These are phyloP conservation scores for Pseudozyma pruni DNA, from an alignment of 1,284 basidiomycete genomes.

Conservation along the genomic window DNA sequence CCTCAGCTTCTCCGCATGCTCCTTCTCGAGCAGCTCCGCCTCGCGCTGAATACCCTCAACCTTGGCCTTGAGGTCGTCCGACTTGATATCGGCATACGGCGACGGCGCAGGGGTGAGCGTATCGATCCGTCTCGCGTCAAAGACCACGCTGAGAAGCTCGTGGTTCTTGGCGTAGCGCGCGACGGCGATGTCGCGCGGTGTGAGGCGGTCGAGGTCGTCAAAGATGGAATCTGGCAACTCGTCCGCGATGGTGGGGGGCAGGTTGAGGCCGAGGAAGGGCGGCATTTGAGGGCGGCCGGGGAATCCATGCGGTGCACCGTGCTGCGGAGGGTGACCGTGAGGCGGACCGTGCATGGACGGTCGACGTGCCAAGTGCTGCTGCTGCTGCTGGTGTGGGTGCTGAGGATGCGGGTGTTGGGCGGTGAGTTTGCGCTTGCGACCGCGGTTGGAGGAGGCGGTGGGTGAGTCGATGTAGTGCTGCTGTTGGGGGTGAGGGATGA, in stretches of 20 bases:
- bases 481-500: conserved; percentile 30
- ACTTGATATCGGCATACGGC: conserved; percentile 49
- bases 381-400: conserved; percentile 5
- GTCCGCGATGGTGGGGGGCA: conserved; percentile 45
- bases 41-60: conserved; percentile 35
- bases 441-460: conserved; percentile 28
- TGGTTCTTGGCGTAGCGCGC: conserved; percentile 64
- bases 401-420: conserved; percentile 21
- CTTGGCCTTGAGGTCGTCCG: conserved; percentile 34
- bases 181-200: conserved; percentile 59
- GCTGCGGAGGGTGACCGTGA: conserved; percentile 16
- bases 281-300: conserved; percentile 19
- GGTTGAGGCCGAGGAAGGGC: conserved; percentile 38
- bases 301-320: conserved; percentile 10
- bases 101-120: conserved; percentile 51
- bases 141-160: conserved; percentile 59
- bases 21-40: conserved; percentile 10
- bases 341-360: conserved; percentile 35
- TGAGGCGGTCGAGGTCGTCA: conserved; percentile 62
- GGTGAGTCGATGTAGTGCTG: conserved; percentile 40
- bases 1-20: conserved; percentile 29
- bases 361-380: conserved; percentile 23
- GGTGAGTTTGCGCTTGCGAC: conserved; percentile 47
- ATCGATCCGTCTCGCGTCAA: conserved; percentile 62
- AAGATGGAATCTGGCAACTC: conserved; percentile 47